Conservation (phyloP, 345 rosid genomes). For the Citrus trifoliata region DNA sequence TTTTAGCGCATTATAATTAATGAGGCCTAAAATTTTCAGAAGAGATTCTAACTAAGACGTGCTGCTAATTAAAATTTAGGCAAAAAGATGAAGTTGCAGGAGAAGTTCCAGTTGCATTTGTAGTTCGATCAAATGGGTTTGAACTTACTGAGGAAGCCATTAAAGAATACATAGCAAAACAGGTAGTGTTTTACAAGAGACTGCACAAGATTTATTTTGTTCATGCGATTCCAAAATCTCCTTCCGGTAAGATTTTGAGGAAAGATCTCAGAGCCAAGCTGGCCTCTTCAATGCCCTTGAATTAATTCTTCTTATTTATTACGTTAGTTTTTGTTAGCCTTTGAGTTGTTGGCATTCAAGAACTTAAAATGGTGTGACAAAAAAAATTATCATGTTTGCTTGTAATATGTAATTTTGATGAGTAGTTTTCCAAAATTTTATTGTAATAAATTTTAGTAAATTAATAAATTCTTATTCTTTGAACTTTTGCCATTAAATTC, state of each 20-base stretch:
- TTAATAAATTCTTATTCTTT: not conserved
- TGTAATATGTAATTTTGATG: not conserved
- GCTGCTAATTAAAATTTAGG: constrained; percentile 21
- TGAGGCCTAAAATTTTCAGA: not conserved
- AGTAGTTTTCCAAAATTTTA: not conserved
- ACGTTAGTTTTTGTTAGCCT: not conserved
- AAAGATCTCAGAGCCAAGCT: constrained; percentile 78
- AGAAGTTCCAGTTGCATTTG: constrained; percentile 82
- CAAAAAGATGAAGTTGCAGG: constrained; percentile 81
- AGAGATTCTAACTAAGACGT: not conserved
- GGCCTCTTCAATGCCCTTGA: constrained; percentile 7
- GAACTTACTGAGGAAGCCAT: constrained; percentile 60
- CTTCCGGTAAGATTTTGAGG: constrained; percentile 85
- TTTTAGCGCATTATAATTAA: not conserved
- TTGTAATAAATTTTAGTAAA: not conserved
- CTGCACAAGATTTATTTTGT: constrained; percentile 73
- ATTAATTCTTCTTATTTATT: not conserved
- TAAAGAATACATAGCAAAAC: constrained; percentile 73
- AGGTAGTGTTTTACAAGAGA: constrained; percentile 92
- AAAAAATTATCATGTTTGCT: not conserved
- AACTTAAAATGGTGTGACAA: not conserved
- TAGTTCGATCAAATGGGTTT: constrained; percentile 58
- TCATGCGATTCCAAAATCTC: constrained; percentile 82
- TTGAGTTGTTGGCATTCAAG: not conserved
- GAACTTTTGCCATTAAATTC: no score